Evolutionary conservation across 805 yeast genomes (phyloP).

Genomic region (Candida railenensis): DNA sequence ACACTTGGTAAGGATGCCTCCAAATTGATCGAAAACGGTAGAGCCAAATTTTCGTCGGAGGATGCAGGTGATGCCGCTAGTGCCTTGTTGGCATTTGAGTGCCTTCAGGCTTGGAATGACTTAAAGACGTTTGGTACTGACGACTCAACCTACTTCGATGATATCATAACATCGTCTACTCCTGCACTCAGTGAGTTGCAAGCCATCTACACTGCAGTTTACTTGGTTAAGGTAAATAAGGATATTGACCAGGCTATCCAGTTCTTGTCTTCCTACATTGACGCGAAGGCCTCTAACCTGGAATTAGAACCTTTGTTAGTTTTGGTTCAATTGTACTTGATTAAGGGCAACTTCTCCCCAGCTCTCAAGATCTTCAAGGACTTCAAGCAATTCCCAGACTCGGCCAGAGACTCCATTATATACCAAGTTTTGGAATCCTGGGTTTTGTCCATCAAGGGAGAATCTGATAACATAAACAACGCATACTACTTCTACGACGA

Average conservation of each 20-base stretch:
- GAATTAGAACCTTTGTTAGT: constrained; percentile 43
- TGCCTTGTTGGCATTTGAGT: constrained; percentile 23
- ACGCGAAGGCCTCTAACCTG: constrained; percentile 17
- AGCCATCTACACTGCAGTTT: constrained; percentile 40
- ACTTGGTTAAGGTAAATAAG: constrained; percentile 34
- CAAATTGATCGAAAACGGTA: constrained; percentile 35
- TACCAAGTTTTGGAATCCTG: constrained; percentile 81
- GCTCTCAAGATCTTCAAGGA: constrained; percentile 32
- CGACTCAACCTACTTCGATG: constrained; percentile 42
- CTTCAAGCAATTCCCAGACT: constrained; percentile 33
- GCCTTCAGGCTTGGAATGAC: constrained; percentile 43
- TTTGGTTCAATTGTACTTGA: constrained; percentile 39
- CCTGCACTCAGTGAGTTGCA: constrained; percentile 37
- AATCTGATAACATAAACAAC: constrained; percentile 39
- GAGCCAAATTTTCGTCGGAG: constrained; percentile 29
- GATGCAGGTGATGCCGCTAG: constrained; percentile 23
- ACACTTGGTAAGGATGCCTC: constrained; percentile 40
- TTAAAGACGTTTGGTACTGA: constrained; percentile 42
- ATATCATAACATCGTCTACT: constrained; percentile 16
- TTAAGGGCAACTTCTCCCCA: constrained; percentile 32
- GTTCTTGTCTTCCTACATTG: constrained; percentile 28
- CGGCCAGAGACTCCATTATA: constrained; percentile 62
- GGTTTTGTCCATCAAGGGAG: constrained; percentile 40
- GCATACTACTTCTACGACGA: constrained; percentile 75
- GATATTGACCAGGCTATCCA: constrained; percentile 38